A percentile compares a stretch with the other conserved stretches of the same genome.
phyloP scores from a whole-genome alignment of 1,139 yeast species.

The Blastobotrys malaysiensis region DNA sequence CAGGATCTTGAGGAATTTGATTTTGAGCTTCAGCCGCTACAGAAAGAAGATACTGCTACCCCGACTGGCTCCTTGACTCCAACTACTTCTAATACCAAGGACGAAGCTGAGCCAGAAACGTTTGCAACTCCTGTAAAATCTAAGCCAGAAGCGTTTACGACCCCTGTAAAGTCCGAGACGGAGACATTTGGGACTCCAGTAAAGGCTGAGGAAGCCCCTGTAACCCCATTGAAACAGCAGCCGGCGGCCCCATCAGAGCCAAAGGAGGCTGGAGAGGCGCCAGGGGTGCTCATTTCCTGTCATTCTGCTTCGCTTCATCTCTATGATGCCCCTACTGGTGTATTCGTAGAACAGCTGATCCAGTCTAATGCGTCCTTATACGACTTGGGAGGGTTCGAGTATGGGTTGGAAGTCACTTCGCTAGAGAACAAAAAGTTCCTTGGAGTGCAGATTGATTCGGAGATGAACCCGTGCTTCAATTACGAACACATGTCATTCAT shows the following conservation, averaged over 20 bases:
- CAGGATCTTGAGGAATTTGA: slow-evolving; percentile 55
- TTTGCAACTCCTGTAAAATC: not conserved
- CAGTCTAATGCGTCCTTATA: slow-evolving; percentile 38
- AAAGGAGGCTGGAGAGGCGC: slow-evolving; percentile 4
- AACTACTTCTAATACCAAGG: slow-evolving; percentile 2
- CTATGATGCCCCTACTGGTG: slow-evolving; percentile 50
- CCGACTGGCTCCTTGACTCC: slow-evolving; percentile 4
- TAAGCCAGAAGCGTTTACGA: not conserved
- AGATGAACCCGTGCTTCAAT: slow-evolving; percentile 63
- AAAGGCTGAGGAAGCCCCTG: slow-evolving; percentile 4
- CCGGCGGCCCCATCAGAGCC: slow-evolving; percentile 11
- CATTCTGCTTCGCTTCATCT: slow-evolving; percentile 43
- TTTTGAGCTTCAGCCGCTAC: slow-evolving; percentile 19
- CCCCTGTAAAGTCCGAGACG: not conserved
- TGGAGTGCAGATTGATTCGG: slow-evolving; percentile 43
- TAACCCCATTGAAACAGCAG: slow-evolving; percentile 15
- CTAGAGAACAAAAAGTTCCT: slow-evolving; percentile 29
- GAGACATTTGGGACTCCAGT: not conserved
- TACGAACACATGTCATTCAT: slow-evolving; percentile 53
- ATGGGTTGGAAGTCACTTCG: slow-evolving; percentile 43
- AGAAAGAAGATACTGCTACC: not conserved
- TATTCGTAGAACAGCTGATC: slow-evolving; percentile 43
- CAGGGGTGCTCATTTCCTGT: slow-evolving; percentile 5
- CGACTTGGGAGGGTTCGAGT: slow-evolving; percentile 50
- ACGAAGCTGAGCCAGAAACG: too few relatives aligned